Percentiles rank a stretch among this genome's conserved stretches.
Evolutionary conservation across 306 rosid species (phyloP).

Genomic region (Prunus dulcis): DNA sequence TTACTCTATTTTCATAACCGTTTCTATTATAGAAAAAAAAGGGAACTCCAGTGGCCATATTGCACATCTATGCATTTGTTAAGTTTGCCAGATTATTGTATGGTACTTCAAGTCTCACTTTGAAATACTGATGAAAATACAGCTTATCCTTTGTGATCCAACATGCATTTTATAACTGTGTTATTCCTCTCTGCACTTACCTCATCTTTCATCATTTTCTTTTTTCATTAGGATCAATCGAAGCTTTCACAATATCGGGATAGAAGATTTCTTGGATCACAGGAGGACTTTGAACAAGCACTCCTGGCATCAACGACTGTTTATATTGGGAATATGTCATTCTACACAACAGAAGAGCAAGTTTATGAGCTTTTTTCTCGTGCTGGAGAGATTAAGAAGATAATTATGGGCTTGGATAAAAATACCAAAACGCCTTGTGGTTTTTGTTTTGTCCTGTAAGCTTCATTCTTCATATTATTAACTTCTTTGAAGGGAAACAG

Average conservation of each 20-base stretch:
- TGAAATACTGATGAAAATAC: not conserved
- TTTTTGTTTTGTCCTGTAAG: slow-evolving; percentile 87
- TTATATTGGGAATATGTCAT: slow-evolving; percentile 91
- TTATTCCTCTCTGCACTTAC: not conserved
- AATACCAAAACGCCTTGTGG: slow-evolving; percentile 94
- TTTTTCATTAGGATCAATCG: slow-evolving; percentile 52
- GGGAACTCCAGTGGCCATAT: not conserved
- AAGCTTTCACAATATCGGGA: slow-evolving; percentile 88
- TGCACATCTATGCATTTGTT: not conserved
- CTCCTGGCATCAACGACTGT: slow-evolving; percentile 60
- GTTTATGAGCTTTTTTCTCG: slow-evolving; percentile 84
- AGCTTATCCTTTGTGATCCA: not conserved
- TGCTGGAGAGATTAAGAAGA: slow-evolving; percentile 94
- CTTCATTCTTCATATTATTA: slow-evolving; percentile 3
- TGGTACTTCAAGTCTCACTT: not conserved
- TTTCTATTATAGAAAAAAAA: not conserved
- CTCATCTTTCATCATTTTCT: not conserved
- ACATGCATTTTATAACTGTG: not conserved
- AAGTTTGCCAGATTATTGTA: too few species aligned
- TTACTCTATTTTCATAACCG: not conserved
- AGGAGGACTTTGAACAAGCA: slow-evolving; percentile 83
- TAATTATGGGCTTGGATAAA: slow-evolving; percentile 97
- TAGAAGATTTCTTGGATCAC: slow-evolving; percentile 77
- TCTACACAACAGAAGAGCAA: slow-evolving; percentile 96
- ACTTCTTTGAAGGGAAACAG: not conserved